Evolutionary conservation across 2,329 filamentous ascomycete species (phyloP).

Genomic region (Trichoderma sp.): DNA sequence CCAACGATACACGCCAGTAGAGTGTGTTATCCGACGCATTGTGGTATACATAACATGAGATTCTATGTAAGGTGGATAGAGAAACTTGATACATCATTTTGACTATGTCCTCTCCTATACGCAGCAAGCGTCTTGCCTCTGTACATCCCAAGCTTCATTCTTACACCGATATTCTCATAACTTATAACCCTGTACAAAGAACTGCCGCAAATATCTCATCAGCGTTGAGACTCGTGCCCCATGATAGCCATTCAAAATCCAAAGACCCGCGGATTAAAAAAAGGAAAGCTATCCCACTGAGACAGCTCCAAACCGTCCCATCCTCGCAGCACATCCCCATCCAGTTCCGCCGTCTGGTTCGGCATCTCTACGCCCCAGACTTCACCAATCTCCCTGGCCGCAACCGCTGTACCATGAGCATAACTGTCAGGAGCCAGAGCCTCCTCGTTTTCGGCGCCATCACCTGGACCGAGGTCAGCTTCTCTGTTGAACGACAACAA

Average conservation of each 20-base stretch:
- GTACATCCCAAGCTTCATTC: too few species aligned
- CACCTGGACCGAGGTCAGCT: not conserved
- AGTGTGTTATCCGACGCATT: not conserved
- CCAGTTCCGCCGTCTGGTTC: conserved; percentile 22
- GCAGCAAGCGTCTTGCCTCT: too few species aligned
- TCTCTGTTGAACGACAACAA: conserved; percentile 33
- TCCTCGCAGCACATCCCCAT: conserved; percentile 32
- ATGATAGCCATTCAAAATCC: conserved; percentile 6
- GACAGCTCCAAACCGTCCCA: conserved; percentile 40
- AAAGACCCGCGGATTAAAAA: conserved; percentile 19
- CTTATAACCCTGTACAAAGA: too few species aligned
- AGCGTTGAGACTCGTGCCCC: too few species aligned
- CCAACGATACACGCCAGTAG: not conserved
- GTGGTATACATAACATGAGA: not conserved
- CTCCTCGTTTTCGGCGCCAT: not conserved
- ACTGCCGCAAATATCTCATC: not conserved
- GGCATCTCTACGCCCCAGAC: conserved; percentile 26
- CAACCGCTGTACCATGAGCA: not conserved
- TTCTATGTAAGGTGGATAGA: not conserved
- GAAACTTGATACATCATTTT: too few species aligned
- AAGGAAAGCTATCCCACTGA: conserved; percentile 41
- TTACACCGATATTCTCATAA: not conserved
- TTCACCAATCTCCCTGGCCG: conserved; percentile 20
- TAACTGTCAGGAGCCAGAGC: not conserved
- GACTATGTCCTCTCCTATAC: too few species aligned